These are phyloP conservation scores for Talaromyces nanjingensis DNA, from an alignment of 495 filamentous ascomycete genomes.

Conservation along the genomic window DNA sequence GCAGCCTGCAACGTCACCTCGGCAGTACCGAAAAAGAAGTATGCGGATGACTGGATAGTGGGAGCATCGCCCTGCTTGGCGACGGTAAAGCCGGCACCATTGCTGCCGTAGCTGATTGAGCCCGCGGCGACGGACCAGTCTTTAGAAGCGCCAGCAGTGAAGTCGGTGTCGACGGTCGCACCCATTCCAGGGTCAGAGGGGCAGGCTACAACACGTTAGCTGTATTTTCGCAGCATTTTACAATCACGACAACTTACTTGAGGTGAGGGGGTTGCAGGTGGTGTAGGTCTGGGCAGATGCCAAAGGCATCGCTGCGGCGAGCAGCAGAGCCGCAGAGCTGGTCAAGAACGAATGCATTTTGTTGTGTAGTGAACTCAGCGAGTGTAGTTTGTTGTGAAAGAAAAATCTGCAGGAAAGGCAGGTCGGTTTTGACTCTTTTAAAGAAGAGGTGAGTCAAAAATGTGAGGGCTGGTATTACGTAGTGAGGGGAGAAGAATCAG, in stretches of 20 bases:
- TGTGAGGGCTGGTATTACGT: background rate
- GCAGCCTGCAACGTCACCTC: conserved; percentile 69
- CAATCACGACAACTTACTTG: conserved; percentile 12
- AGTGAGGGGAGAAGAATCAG: background rate
- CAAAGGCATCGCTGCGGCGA: conserved; percentile 29
- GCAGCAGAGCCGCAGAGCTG: conserved; percentile 28
- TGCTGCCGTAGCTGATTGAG: conserved; percentile 41
- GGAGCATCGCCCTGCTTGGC: conserved; percentile 63
- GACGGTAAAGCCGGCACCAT: conserved; percentile 67
- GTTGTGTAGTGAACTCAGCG: background rate
- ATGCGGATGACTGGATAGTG: conserved; percentile 65
- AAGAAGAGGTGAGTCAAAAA: background rate
- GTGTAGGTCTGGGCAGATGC: conserved; percentile 41
- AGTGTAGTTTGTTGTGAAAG: background rate
- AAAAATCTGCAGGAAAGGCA: background rate
- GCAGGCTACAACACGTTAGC: conserved; percentile 35
- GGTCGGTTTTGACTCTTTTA: background rate
- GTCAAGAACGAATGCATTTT: conserved; percentile 5
- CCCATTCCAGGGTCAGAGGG: conserved; percentile 57
- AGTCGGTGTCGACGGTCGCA: conserved; percentile 55
- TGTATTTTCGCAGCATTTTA: background rate
- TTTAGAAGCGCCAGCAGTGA: conserved; percentile 48
- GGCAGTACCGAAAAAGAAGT: conserved; percentile 71
- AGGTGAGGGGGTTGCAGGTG: conserved; percentile 35
- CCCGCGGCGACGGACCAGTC: conserved; percentile 59